These are phyloP conservation scores for Globisporangium rhizosaccharum DNA, from an alignment of 352 stramenopile genomes.

Conservation along the genomic window DNA sequence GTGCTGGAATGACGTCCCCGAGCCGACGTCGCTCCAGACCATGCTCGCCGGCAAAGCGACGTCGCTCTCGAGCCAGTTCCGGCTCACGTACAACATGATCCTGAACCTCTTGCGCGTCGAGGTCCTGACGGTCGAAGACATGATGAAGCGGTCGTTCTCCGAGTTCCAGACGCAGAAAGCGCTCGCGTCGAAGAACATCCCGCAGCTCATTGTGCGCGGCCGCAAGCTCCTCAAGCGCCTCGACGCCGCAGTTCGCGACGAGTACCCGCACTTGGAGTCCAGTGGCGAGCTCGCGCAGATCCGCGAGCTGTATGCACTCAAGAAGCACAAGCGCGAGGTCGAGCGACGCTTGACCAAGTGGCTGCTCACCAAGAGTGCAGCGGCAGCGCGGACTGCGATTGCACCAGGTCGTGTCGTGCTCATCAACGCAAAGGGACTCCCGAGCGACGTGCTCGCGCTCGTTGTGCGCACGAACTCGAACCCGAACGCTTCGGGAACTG, in stretches of 20 bases:
- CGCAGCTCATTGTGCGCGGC: slow-evolving; percentile 64
- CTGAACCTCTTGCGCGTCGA: slow-evolving; percentile 93
- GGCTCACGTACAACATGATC: slow-evolving; percentile 99
- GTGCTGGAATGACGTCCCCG: slow-evolving; percentile 96
- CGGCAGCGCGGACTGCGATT: slow-evolving; percentile 56
- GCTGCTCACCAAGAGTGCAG: slow-evolving; percentile 62
- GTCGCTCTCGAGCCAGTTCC: slow-evolving; percentile 95
- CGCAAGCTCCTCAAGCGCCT: slow-evolving; percentile 47
- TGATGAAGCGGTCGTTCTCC: slow-evolving; percentile 97
- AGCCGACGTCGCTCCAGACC: slow-evolving; percentile 87
- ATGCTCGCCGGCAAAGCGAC: slow-evolving; percentile 96
- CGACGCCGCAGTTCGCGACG: slow-evolving; percentile 37
- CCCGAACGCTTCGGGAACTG: slow-evolving; percentile 14
- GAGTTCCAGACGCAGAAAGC: slow-evolving; percentile 94
- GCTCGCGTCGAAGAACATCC: slow-evolving; percentile 71
- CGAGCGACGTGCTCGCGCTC: slow-evolving; percentile 48
- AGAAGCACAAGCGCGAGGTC: slow-evolving; percentile 61
- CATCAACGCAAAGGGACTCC: slow-evolving; percentile 64
- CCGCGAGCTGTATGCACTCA: slow-evolving; percentile 61
- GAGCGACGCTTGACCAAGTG: slow-evolving; percentile 71
- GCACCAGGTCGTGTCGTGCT: slow-evolving; percentile 51
- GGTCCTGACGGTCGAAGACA: slow-evolving; percentile 88
- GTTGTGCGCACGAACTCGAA: slow-evolving; percentile 48
- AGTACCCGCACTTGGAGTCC: slow-evolving; percentile 57
- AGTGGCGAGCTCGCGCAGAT: slow-evolving; percentile 59